Evolutionary conservation across 169 alveolate species (phyloP), one percentile per base, ranked within the genome.

Genomic region (Plasmodium inui): DNA sequence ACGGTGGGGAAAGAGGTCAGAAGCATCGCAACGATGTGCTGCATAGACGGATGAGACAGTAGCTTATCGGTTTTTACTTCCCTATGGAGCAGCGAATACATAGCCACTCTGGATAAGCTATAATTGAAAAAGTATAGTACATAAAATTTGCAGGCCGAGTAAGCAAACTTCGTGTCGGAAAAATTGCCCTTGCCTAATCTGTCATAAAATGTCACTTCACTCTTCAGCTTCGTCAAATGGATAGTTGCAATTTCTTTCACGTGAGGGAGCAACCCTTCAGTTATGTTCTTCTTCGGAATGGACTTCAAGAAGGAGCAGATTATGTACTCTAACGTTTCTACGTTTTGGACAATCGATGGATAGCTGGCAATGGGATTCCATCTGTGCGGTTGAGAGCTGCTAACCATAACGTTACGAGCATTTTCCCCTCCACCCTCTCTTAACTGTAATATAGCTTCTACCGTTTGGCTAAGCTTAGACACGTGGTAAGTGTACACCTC

Each of bases 291-390:
- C 57, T 81, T 90, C 61, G 71, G 37, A 41, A 82, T 90, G 10
- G 85, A 5, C 30, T 46, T 90, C 9, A 81, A 10, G 53, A 41
- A 76, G 26, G 85, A 90, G 28, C 82, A 90, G 6, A 90, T 28
- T 34, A 90, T 81, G 53, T 90, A 90, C 53, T 90, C 95, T 28
- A 90, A n/a, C 53, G 91, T 44, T 67, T 90, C 95, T 22, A 90
- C 50, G 70, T 90, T 90, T 37, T 37, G 22, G 37, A 80, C 14
- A 8, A 39, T 30, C 30, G 32, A 3, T 19, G 8, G n/a, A 12
- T 76, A 76, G 14, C 5, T 76, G 67, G 28, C 30, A 5, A 26
- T 0, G n/a, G 26, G 61, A 17, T 76, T 0, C 2, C 26, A 3
- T 34, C 14, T 74, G 22, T 34, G 39, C 6, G 46, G 5, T 67